These are phyloP conservation scores for Pachyrhizus erosus DNA, from an alignment of 306 rosid genomes.

Conservation along the genomic window DNA sequence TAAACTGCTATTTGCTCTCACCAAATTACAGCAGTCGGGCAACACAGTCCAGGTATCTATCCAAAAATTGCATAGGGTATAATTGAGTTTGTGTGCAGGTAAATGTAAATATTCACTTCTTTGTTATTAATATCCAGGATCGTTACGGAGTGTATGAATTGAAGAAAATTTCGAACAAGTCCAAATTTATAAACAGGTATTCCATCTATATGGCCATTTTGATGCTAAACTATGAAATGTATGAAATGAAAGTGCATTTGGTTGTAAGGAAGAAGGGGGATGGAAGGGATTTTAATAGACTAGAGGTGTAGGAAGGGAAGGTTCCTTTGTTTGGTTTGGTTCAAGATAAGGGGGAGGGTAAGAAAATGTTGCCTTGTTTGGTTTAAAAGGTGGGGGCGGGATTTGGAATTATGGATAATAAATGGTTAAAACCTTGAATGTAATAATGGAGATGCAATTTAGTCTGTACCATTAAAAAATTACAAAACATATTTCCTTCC, in stretches of 20 bases:
- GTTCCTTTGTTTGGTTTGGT: not conserved
- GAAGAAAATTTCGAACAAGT: conserved; percentile 63
- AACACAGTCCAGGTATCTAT: conserved; percentile 68
- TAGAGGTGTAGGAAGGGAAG: not conserved
- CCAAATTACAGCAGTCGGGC: conserved; percentile 65
- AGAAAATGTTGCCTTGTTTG: not conserved
- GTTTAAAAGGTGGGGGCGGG: not conserved
- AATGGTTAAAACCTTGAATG: not conserved
- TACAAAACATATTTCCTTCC: not conserved
- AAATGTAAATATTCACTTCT: conserved; percentile 38
- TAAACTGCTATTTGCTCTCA: conserved; percentile 63
- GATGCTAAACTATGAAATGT: not conserved
- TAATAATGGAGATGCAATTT: not conserved
- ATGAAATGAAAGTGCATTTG: not conserved
- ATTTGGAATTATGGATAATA: not conserved
- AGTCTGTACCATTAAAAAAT: not conserved
- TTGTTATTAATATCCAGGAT: conserved; percentile 64
- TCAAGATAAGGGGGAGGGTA: not conserved
- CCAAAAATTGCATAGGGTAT: conserved; percentile 12
- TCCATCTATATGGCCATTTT: conserved; percentile 18
- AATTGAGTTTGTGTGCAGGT: not conserved
- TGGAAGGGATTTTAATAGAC: not conserved
- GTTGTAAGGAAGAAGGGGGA: not conserved
- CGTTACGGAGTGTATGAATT: conserved; percentile 74
- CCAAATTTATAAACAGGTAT: conserved; percentile 83